Percentiles rank a stretch among this genome's conserved stretches.
Evolutionary conservation across 495 filamentous ascomycete genomes (phyloP).

Genomic region (Daldinia decipiens): DNA sequence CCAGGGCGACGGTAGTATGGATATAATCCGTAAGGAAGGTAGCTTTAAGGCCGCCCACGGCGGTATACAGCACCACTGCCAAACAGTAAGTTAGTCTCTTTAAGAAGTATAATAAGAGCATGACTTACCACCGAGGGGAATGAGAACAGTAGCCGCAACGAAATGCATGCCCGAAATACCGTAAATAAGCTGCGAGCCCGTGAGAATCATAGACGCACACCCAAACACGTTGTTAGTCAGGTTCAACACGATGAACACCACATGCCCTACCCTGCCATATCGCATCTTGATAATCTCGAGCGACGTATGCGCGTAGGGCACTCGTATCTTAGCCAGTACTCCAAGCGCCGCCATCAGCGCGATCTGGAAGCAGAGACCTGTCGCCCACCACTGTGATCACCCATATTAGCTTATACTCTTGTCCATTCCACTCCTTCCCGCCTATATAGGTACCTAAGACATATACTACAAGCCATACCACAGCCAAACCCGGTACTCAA

Average conservation of each 20-base stretch:
- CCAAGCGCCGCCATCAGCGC: conserved; percentile 84
- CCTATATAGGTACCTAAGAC: too few relatives aligned
- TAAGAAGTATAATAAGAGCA: conserved; percentile 35
- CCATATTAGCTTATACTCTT: not conserved
- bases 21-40: conserved; percentile 55
- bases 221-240: conserved; percentile 76
- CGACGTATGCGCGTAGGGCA: conserved; percentile 79
- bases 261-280: conserved; percentile 62
- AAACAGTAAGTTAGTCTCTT: conserved; percentile 54
- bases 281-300: conserved; percentile 65
- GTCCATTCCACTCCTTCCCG: too few relatives aligned
- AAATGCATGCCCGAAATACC: conserved; percentile 79
- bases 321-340: conserved; percentile 80
- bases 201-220: conserved; percentile 83
- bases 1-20: conserved; percentile 79
- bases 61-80: conserved; percentile 76
- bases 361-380: conserved; percentile 68
- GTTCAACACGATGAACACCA: conserved; percentile 76
- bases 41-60: conserved; percentile 49
- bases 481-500: too few relatives aligned
- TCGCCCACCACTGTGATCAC: conserved; percentile 68
- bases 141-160: conserved; percentile 70
- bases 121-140: conserved; percentile 58
- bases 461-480: too few relatives aligned
- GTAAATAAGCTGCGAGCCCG: conserved; percentile 79